A percentile compares a stretch with the other conserved stretches of the same genome.
Conservation (phyloP, 768 basidiomycete species). For the Mrakia frigida region DNA sequence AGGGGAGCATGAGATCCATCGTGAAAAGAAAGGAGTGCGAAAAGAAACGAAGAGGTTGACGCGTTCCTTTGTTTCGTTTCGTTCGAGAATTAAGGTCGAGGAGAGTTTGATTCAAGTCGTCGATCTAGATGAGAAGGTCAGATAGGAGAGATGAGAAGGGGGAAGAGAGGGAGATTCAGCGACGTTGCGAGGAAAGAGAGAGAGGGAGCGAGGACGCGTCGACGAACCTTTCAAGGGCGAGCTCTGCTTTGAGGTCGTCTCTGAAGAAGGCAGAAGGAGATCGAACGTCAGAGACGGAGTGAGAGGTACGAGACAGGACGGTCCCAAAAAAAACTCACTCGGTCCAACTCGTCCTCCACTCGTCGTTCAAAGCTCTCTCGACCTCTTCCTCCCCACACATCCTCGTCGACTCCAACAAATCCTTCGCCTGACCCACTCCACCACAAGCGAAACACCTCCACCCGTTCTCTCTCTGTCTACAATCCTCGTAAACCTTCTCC, state of each 20-base stretch:
- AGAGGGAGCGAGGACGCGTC: too few relatives aligned
- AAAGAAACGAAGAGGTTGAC: too few relatives aligned
- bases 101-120: too few relatives aligned
- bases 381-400: background rate
- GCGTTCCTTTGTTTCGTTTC: too few relatives aligned
- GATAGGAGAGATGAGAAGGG: too few relatives aligned
- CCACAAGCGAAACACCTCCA: slow-evolving; percentile 1
- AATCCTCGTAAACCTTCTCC: background rate
- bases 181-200: too few relatives aligned
- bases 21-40: too few relatives aligned
- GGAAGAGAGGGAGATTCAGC: too few relatives aligned
- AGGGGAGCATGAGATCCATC: too few relatives aligned
- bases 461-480: background rate
- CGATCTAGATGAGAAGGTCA: too few relatives aligned
- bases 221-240: background rate
- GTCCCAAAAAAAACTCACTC: background rate
- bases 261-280: background rate
- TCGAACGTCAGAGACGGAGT: background rate
- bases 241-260: background rate
- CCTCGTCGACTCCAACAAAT: background rate
- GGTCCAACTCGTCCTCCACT: background rate
- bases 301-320: too few relatives aligned
- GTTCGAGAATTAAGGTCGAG: too few relatives aligned
- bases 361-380: background rate
- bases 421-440: background rate